Conservation (phyloP, 306 rosid species). For the Vicia faba region DNA sequence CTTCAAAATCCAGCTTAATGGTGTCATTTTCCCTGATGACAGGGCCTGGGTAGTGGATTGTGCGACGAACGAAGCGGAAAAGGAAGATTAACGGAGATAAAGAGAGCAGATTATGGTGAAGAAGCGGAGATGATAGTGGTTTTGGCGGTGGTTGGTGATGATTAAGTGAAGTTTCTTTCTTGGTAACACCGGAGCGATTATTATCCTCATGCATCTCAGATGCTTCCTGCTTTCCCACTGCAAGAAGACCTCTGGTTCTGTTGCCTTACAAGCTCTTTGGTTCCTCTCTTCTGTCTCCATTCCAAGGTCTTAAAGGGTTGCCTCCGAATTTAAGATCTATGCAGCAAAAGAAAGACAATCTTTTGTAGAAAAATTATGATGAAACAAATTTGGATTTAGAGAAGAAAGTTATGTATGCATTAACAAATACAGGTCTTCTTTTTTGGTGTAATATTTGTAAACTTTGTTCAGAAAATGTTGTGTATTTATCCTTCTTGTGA, state of each 20-base stretch:
- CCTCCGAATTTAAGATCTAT: conserved; percentile 53
- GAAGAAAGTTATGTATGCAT: not conserved
- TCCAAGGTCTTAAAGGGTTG: conserved; percentile 11
- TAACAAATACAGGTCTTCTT: conserved; percentile 40
- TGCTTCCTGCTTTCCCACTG: conserved; percentile 79
- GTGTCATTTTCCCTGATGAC: no score
- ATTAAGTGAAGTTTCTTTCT: conserved; percentile 51
- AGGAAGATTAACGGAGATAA: no score
- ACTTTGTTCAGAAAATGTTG: conserved; percentile 26
- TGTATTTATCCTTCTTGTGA: conserved; percentile 46
- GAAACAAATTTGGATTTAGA: conserved; percentile 35
- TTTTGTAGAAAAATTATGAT: conserved; percentile 14
- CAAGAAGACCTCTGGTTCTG: conserved; percentile 70
- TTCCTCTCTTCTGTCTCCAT: conserved; percentile 76
- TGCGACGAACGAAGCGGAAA: no score
- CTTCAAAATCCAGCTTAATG: no score
- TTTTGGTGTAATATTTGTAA: conserved; percentile 18
- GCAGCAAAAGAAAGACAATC: conserved; percentile 14
- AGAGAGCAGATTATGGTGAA: no score
- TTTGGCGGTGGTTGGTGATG: conserved; percentile 46
- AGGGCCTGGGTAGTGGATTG: no score
- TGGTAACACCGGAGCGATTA: conserved; percentile 52
- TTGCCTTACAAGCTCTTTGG: conserved; percentile 50
- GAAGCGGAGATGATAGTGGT: no score
- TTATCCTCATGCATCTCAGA: conserved; percentile 63